phyloP scores from a whole-genome alignment of 805 yeast species.

The Yarrowia sp. region DNA sequence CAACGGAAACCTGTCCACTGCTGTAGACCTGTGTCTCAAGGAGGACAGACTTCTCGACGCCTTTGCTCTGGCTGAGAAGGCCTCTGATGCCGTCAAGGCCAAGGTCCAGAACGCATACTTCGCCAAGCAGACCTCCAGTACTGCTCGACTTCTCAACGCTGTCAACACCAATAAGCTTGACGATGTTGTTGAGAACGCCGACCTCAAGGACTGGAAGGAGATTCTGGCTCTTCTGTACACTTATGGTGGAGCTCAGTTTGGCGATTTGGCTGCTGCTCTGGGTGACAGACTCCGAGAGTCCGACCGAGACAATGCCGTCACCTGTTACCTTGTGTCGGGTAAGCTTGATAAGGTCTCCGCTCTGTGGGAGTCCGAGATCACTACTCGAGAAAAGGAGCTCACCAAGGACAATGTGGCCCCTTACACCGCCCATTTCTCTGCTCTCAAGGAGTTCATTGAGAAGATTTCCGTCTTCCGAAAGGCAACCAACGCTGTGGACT shows the following conservation, averaged over 20 bases:
- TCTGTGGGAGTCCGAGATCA: constrained; percentile 80
- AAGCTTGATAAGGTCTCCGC: constrained; percentile 73
- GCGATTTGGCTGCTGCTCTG: constrained; percentile 54
- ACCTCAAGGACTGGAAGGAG: constrained; percentile 77
- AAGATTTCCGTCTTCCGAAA: constrained; percentile 74
- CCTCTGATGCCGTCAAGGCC: constrained; percentile 54
- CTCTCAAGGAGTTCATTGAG: constrained; percentile 77
- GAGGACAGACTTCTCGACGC: constrained; percentile 72
- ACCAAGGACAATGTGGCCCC: constrained; percentile 47
- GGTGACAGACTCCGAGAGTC: constrained; percentile 71
- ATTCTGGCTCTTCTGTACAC: constrained; percentile 68
- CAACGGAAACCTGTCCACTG: constrained; percentile 58
- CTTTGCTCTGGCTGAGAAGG: constrained; percentile 65
- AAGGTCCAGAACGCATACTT: constrained; percentile 73
- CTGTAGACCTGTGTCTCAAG: constrained; percentile 63
- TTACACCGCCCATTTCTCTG: constrained; percentile 78
- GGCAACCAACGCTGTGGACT: constrained; percentile 35
- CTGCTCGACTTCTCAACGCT: constrained; percentile 71
- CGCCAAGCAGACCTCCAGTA: constrained; percentile 48
- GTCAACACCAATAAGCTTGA: constrained; percentile 49
- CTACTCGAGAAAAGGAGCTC: constrained; percentile 43
- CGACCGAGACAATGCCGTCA: constrained; percentile 68
- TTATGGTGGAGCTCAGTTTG: constrained; percentile 46
- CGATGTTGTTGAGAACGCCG: constrained; percentile 76
- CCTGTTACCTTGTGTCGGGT: constrained; percentile 75